Conservation (phyloP, 2,329 filamentous ascomycete species). For the Aspergillus sp. region DNA sequence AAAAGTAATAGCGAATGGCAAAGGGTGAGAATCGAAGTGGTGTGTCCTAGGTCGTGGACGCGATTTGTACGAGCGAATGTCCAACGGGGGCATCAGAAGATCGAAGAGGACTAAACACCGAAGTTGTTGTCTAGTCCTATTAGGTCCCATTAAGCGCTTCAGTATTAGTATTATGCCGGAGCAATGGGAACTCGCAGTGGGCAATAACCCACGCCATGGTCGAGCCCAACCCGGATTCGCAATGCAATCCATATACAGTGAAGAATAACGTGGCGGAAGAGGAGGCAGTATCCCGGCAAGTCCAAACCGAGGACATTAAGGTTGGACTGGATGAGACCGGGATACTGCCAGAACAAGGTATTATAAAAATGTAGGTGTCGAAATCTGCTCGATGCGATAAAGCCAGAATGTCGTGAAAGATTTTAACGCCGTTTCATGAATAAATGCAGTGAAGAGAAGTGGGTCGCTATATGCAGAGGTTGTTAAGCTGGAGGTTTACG, state of each 20-base stretch:
- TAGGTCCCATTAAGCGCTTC: conserved; percentile 27
- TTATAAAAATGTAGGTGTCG: conserved; percentile 45
- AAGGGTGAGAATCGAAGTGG: conserved; percentile 35
- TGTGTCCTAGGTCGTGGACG: conserved; percentile 24
- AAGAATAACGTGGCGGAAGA: conserved; percentile 19
- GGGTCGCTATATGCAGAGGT: conserved; percentile 28
- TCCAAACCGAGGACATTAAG: conserved; percentile 26
- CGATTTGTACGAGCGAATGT: conserved; percentile 45
- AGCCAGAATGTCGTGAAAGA: conserved; percentile 44
- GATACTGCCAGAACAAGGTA: conserved; percentile 29
- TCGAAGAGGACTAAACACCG: conserved; percentile 7
- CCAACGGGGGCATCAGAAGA: conserved; percentile 29
- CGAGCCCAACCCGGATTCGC: conserved; percentile 24
- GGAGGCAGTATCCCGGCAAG: conserved; percentile 22
- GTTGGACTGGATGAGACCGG: conserved; percentile 21
- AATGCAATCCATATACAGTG: conserved; percentile 45
- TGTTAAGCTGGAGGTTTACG: conserved; percentile 18
- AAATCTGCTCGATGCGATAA: conserved; percentile 45
- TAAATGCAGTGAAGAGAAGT: conserved; percentile 31
- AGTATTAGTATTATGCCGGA: conserved; percentile 48
- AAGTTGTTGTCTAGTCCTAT: conserved; percentile 13
- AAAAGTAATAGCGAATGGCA: conserved; percentile 39
- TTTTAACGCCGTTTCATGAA: conserved; percentile 41
- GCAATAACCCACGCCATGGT: conserved; percentile 18
- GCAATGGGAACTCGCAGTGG: conserved; percentile 22